A percentile compares a stretch with the other conserved stretches of the same genome.
phyloP scores from a whole-genome alignment of 2,329 filamentous ascomycete genomes.

The Didymella pomorum region DNA sequence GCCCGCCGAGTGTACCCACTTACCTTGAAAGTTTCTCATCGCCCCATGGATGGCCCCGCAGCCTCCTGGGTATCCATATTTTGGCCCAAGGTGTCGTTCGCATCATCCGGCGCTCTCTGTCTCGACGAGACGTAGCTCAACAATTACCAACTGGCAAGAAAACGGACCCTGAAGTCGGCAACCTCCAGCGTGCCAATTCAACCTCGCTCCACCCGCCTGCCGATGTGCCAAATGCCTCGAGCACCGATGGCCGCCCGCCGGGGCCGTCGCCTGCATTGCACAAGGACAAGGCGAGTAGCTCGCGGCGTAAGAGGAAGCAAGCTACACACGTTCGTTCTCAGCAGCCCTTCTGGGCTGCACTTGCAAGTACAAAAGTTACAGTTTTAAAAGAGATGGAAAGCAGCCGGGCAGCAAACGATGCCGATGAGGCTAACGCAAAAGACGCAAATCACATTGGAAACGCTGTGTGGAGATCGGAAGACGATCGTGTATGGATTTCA shows the following conservation, averaged over 20 bases:
- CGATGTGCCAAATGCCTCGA: conserved; percentile 56
- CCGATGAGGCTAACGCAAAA: conserved; percentile 75
- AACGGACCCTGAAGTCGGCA: conserved; percentile 68
- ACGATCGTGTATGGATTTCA: conserved; percentile 80
- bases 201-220: conserved; percentile 56
- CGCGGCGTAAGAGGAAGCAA: conserved; percentile 88
- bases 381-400: conserved; percentile 83
- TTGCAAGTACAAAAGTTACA: conserved; percentile 95
- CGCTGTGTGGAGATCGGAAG: conserved; percentile 73
- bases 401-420: conserved; percentile 77
- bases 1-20: conserved; percentile 47
- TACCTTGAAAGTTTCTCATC: conserved; percentile 48
- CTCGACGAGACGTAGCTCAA: conserved; percentile 46
- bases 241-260: conserved; percentile 59
- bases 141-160: conserved; percentile 50
- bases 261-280: conserved; percentile 60
- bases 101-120: conserved; percentile 65
- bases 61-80: conserved; percentile 76
- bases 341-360: conserved; percentile 91
- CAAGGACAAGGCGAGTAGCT: conserved; percentile 69
- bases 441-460: conserved; percentile 80
- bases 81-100: conserved; percentile 75
- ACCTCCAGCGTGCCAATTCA: conserved; percentile 46
- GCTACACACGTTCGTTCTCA: conserved; percentile 88
- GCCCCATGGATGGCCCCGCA: conserved; percentile 72